These are phyloP conservation scores for Tinospora cordifolia DNA, from an alignment of 164 flowering plant genomes.

Conservation along the genomic window DNA sequence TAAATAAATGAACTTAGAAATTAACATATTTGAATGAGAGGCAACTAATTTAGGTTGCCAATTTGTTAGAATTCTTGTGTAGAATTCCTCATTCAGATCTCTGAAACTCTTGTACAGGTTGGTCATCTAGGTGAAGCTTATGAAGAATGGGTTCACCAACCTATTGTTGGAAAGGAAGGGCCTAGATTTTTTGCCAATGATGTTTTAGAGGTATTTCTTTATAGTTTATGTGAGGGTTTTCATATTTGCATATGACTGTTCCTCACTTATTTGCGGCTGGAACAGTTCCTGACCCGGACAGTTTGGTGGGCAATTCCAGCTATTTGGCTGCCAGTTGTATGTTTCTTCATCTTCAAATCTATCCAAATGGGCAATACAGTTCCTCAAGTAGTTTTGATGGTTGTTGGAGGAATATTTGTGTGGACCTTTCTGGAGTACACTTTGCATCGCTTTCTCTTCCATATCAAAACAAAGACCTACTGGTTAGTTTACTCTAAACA, in stretches of 20 bases:
- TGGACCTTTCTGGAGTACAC: constrained; percentile 82
- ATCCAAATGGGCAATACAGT: constrained; percentile 42
- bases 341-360: constrained; percentile 41
- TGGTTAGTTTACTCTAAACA: constrained; percentile 42
- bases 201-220: constrained; percentile 62
- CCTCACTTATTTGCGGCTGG: constrained; percentile 8
- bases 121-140: constrained; percentile 93
- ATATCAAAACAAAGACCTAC: constrained; percentile 73
- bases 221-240: background rate
- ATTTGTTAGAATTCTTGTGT: background rate
- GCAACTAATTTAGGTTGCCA: background rate
- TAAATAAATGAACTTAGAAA: too few relatives aligned
- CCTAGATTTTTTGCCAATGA: constrained; percentile 83
- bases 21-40: too few relatives aligned
- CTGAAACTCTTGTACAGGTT: constrained; percentile 42
- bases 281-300: constrained; percentile 56
- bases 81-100: background rate
- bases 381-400: constrained; percentile 34
- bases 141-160: constrained; percentile 94
- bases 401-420: constrained; percentile 47
- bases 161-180: constrained; percentile 78
- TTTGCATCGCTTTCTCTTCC: constrained; percentile 88
- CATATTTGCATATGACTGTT: background rate
- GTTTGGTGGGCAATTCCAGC: constrained; percentile 26
- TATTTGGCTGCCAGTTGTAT: constrained; percentile 37